Conservation (phyloP, 345 rosid genomes). For the Eucalyptus brandiana region DNA sequence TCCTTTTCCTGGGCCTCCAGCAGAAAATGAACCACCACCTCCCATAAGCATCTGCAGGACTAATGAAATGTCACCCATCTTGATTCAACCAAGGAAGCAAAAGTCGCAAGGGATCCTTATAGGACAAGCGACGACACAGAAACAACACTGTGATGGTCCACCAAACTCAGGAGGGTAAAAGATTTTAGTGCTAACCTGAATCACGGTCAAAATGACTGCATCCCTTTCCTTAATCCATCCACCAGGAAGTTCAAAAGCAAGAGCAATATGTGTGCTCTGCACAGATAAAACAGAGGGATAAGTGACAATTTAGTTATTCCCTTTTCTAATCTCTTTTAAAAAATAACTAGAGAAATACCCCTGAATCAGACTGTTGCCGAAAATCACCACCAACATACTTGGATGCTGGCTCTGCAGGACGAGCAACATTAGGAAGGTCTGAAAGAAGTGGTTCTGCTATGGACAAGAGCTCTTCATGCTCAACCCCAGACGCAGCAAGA, state of each 20-base stretch:
- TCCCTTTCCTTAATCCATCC: conserved; percentile 76
- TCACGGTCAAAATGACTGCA: conserved; percentile 65
- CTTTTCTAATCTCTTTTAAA: neutral
- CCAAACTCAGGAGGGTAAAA: neutral
- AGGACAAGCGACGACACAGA: neutral
- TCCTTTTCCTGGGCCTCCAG: conserved; percentile 99
- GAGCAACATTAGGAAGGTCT: conserved; percentile 46
- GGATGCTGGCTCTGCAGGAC: conserved; percentile 46
- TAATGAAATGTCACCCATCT: neutral
- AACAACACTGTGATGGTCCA: neutral
- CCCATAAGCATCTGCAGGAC: conserved; percentile 83
- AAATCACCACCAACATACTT: conserved; percentile 82
- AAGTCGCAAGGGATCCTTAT: neutral
- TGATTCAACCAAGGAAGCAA: neutral
- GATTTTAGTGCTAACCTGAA: conserved; percentile 44
- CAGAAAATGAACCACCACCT: conserved; percentile 97
- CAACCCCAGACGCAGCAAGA: conserved; percentile 83
- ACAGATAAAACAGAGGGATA: neutral
- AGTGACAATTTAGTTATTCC: neutral
- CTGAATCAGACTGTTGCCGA: conserved; percentile 66
- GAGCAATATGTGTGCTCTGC: conserved; percentile 62
- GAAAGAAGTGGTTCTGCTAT: conserved; percentile 79
- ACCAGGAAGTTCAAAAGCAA: conserved; percentile 90
- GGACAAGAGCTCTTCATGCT: conserved; percentile 61
- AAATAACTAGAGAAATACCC: conserved; percentile 27